These are phyloP conservation scores for Arthrinium phaeospermum DNA, from an alignment of 2,329 filamentous ascomycete species.

Conservation along the genomic window DNA sequence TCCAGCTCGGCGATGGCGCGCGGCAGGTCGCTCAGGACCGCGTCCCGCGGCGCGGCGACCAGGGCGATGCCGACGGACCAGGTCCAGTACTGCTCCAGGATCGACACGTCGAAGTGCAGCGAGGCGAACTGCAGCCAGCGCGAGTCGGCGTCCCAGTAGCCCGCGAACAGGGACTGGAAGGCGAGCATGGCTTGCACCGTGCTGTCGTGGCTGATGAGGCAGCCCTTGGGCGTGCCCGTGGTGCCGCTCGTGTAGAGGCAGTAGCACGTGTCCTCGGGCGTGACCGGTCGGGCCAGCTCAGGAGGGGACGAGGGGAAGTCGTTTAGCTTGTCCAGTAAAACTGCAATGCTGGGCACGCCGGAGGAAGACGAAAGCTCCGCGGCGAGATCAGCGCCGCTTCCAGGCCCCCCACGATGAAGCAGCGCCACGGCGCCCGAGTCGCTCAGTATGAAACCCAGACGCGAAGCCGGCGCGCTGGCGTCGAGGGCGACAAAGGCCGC, in stretches of 20 bases:
- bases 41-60: slow-evolving; percentile 79
- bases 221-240: slow-evolving; percentile 86
- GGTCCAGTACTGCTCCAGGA: slow-evolving; percentile 93
- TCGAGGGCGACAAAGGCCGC: slow-evolving; percentile 84
- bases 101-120: slow-evolving; percentile 92
- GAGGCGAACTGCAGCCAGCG: slow-evolving; percentile 93
- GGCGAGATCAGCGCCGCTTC: slow-evolving; percentile 15
- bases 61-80: slow-evolving; percentile 91
- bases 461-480: slow-evolving; percentile 70
- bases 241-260: slow-evolving; percentile 89
- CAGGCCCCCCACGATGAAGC: slow-evolving; percentile 53
- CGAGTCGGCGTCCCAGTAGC: slow-evolving; percentile 74
- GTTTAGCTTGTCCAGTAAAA: slow-evolving; percentile 40
- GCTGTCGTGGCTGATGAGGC: slow-evolving; percentile 87
- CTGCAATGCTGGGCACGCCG: slow-evolving; percentile 39
- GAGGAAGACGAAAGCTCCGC: slow-evolving; percentile 43
- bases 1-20: slow-evolving; percentile 71
- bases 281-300: slow-evolving; percentile 42
- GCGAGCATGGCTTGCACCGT: slow-evolving; percentile 88
- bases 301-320: slow-evolving; percentile 22
- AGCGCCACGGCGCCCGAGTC: slow-evolving; percentile 74
- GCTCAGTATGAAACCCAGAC: slow-evolving; percentile 78
- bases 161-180: slow-evolving; percentile 78
- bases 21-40: slow-evolving; percentile 84
- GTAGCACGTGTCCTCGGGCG: slow-evolving; percentile 70